A percentile compares a stretch with the other conserved stretches of the same genome.
These are phyloP conservation scores for Kodamaea neixiangensis DNA, from an alignment of 805 yeast species.

Conservation along the genomic window DNA sequence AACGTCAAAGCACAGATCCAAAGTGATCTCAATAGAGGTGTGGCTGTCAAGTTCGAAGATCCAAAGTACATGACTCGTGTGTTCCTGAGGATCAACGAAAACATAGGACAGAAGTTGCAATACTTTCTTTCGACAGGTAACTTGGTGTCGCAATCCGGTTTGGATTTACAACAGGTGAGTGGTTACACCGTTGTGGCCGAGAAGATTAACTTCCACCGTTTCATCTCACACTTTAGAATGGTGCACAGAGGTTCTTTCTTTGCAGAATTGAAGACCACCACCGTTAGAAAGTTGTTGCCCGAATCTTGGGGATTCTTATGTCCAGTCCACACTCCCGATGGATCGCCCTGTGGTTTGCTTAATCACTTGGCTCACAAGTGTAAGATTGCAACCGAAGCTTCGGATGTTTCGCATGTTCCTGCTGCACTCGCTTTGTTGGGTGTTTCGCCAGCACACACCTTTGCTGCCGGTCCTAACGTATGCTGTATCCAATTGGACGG, in stretches of 20 bases:
- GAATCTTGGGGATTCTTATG: constrained; percentile 99
- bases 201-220: constrained; percentile 95
- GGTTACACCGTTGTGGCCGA: constrained; percentile 99
- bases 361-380: constrained; percentile 97
- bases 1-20: constrained; percentile 72
- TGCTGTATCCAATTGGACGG: constrained; percentile 96
- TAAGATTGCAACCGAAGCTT: constrained; percentile 72
- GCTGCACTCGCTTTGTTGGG: constrained; percentile 68
- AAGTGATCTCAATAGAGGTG: constrained; percentile 77
- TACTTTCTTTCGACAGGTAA: constrained; percentile 97
- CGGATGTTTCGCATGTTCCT: constrained; percentile 76
- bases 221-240: constrained; percentile 98
- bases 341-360: constrained; percentile 97
- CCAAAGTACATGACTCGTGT: constrained; percentile 80
- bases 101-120: constrained; percentile 91
- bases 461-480: constrained; percentile 83
- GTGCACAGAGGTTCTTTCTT: constrained; percentile 99
- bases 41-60: constrained; percentile 80
- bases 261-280: constrained; percentile 95
- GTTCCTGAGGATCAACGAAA: constrained; percentile 79
- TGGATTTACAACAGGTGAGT: constrained; percentile 95
- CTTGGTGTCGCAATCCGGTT: constrained; percentile 93
- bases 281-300: constrained; percentile 93
- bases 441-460: constrained; percentile 74
- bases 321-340: constrained; percentile 99